These are phyloP conservation scores for Zalaria obscura DNA, from an alignment of 2,329 filamentous ascomycete species.

Conservation along the genomic window DNA sequence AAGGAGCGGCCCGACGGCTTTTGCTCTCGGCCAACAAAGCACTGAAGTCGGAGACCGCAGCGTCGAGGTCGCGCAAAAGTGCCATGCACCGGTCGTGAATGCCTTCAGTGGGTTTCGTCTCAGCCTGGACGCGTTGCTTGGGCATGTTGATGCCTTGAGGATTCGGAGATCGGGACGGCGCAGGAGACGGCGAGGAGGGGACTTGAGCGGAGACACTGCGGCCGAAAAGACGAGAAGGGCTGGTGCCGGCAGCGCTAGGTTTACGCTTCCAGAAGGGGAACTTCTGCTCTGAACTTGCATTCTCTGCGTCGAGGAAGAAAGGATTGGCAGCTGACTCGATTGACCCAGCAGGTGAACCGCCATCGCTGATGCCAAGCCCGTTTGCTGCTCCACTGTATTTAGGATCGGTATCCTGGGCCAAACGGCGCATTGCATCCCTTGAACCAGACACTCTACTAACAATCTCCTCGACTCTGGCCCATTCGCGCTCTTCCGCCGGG, in stretches of 20 bases:
- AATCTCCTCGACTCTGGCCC: conserved; percentile 72
- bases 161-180: conserved; percentile 13
- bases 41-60: conserved; percentile 71
- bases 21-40: conserved; percentile 65
- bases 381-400: conserved; percentile 37
- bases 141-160: conserved; percentile 21
- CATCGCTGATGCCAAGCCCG: background rate
- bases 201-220: conserved; percentile 40
- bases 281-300: conserved; percentile 34
- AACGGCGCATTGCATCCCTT: conserved; percentile 70
- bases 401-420: conserved; percentile 72
- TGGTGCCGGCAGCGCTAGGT: conserved; percentile 38
- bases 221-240: conserved; percentile 28
- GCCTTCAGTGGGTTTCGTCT: conserved; percentile 26
- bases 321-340: conserved; percentile 11
- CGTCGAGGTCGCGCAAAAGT: conserved; percentile 72
- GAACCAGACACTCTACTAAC: conserved; percentile 79
- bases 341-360: conserved; percentile 5
- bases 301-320: conserved; percentile 18
- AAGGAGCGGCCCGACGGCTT: conserved; percentile 47
- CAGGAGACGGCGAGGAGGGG: conserved; percentile 25
- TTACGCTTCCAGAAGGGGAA: conserved; percentile 89
- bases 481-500: conserved; percentile 61
- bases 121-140: conserved; percentile 13
- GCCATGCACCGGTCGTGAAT: conserved; percentile 73